phyloP scores from a whole-genome alignment of 495 filamentous ascomycete genomes.

The Penicillium bialowiezense region DNA sequence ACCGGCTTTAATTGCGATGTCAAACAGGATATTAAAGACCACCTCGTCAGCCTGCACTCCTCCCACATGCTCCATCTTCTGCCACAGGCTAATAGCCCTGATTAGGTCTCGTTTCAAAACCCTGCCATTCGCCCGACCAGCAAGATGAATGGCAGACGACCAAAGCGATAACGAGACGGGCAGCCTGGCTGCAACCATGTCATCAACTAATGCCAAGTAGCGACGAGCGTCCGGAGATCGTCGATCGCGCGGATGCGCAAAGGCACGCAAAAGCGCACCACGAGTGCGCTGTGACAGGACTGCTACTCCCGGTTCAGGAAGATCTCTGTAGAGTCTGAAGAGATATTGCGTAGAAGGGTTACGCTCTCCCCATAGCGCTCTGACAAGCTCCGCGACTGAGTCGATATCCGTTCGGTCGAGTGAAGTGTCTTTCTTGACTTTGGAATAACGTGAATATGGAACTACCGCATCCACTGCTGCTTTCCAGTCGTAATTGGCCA shows the following conservation, averaged over 20 bases:
- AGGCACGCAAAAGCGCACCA: constrained; percentile 61
- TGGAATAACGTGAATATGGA: constrained; percentile 2
- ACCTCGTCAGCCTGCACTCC: constrained; percentile 61
- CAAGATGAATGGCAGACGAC: constrained; percentile 79
- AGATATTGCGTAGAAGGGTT: constrained; percentile 50
- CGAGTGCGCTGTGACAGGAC: constrained; percentile 58
- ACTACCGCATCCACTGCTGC: constrained; percentile 14
- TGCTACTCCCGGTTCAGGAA: constrained; percentile 64
- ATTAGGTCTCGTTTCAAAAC: constrained; percentile 64
- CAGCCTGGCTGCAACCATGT: constrained; percentile 67
- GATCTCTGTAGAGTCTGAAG: constrained; percentile 56
- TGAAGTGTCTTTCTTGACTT: constrained; percentile 6
- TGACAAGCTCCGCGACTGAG: constrained; percentile 41
- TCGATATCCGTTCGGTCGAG: constrained; percentile 23
- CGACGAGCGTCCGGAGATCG: constrained; percentile 55
- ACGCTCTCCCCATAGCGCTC: constrained; percentile 36
- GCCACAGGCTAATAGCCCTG: constrained; percentile 77
- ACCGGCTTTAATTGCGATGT: constrained; percentile 78
- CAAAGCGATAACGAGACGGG: constrained; percentile 66
- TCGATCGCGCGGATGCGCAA: constrained; percentile 51
- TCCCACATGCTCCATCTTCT: constrained; percentile 77
- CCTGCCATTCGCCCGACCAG: constrained; percentile 63
- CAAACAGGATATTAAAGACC: constrained; percentile 90
- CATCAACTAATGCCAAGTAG: constrained; percentile 79
- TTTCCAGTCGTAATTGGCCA: constrained; percentile 18